These are phyloP conservation scores for Camelina sativa DNA, from an alignment of 345 rosid genomes.

Conservation along the genomic window DNA sequence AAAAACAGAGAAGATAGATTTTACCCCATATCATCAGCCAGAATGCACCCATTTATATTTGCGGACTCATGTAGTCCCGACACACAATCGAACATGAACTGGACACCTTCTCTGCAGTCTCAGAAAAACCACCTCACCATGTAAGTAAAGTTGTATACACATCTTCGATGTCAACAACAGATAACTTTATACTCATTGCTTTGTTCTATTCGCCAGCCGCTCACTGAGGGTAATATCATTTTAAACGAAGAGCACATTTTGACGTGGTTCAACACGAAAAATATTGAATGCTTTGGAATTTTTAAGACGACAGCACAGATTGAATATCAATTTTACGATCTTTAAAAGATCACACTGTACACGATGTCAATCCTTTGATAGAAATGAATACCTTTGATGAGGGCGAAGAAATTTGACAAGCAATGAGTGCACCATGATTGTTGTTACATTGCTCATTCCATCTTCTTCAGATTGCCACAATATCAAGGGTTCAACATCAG, in stretches of 20 bases:
- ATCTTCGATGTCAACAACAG: slow-evolving; percentile 10
- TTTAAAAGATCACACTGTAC: slow-evolving; percentile 3
- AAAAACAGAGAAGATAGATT: slow-evolving; percentile 30
- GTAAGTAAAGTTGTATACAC: slow-evolving; percentile 29
- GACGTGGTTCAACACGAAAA: slow-evolving; percentile 1
- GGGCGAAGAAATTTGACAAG: slow-evolving; percentile 93
- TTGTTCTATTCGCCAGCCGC: neutral
- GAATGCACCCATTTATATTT: slow-evolving; percentile 85
- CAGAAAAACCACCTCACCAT: slow-evolving; percentile 29
- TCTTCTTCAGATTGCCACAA: slow-evolving; percentile 82
- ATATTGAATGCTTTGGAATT: neutral
- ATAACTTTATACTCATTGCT: slow-evolving; percentile 4
- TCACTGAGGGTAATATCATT: slow-evolving; percentile 12
- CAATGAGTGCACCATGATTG: slow-evolving; percentile 80
- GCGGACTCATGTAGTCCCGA: slow-evolving; percentile 65
- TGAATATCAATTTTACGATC: slow-evolving; percentile 17
- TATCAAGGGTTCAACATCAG: slow-evolving; percentile 81
- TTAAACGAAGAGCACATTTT: slow-evolving; percentile 7
- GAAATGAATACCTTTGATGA: slow-evolving; percentile 82
- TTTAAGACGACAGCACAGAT: neutral
- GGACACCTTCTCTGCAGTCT: slow-evolving; percentile 94
- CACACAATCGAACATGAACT: slow-evolving; percentile 96
- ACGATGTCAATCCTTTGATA: slow-evolving; percentile 28
- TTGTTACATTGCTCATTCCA: slow-evolving; percentile 44
- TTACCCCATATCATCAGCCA: slow-evolving; percentile 99